Conservation (phyloP, 2,329 filamentous ascomycete genomes). For the Blastomyces parvus region DNA sequence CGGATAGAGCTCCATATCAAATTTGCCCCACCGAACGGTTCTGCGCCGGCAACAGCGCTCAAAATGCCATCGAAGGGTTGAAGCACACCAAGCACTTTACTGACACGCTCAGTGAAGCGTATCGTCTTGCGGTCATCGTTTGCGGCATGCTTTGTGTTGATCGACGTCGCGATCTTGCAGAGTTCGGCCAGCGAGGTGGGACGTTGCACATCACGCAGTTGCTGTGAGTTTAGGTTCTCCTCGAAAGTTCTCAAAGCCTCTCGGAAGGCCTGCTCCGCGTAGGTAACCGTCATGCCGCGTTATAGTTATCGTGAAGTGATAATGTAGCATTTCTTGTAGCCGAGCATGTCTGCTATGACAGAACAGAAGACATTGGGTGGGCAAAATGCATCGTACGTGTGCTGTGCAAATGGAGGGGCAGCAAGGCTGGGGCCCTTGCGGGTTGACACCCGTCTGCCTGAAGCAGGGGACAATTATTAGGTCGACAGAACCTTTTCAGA, state of each 20-base stretch:
- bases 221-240: constrained; percentile 8
- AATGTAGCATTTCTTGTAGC: background rate
- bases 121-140: constrained; percentile 24
- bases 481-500: background rate
- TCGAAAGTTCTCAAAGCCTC: constrained; percentile 9
- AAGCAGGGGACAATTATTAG: background rate
- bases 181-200: constrained; percentile 6
- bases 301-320: background rate
- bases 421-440: background rate
- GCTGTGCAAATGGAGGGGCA: background rate
- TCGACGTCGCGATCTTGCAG: constrained; percentile 2
- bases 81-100: background rate
- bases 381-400: background rate
- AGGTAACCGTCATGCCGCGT: constrained; percentile 2
- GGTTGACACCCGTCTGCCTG: background rate
- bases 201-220: constrained; percentile 8
- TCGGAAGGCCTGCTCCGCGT: constrained; percentile 6
- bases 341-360: background rate
- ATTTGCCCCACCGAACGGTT: constrained; percentile 4
- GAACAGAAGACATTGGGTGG: background rate
- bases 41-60: background rate
- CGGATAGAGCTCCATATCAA: constrained; percentile 10
- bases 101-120: constrained; percentile 2
- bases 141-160: constrained; percentile 22
- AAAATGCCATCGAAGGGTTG: constrained; percentile 9